A percentile compares a stretch with the other conserved stretches of the same genome.
Evolutionary conservation across 805 yeast species (phyloP).

Genomic region (Metschnikowia colocasiae): DNA sequence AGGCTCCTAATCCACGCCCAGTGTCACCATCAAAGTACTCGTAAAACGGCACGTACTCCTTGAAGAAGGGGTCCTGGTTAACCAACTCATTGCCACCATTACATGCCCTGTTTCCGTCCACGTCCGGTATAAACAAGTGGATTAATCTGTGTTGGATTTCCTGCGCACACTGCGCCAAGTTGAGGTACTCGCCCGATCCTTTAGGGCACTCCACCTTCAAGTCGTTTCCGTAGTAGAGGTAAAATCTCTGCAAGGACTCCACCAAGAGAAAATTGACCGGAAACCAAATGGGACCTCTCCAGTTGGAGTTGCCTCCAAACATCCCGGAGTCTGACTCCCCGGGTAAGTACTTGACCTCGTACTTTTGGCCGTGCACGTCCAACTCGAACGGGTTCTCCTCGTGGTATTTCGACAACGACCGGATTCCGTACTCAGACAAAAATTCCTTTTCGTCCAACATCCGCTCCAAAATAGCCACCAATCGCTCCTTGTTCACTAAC

Average conservation of each 20-base stretch:
- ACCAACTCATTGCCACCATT: conserved; percentile 60
- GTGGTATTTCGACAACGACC: conserved; percentile 85
- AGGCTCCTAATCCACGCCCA: conserved; percentile 89
- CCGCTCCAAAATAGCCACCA: conserved; percentile 67
- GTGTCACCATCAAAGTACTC: conserved; percentile 94
- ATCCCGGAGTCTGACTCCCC: conserved; percentile 91
- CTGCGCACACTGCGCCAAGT: conserved; percentile 87
- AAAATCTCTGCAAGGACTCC: conserved; percentile 83
- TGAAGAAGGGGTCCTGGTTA: conserved; percentile 64
- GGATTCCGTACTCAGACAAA: conserved; percentile 76
- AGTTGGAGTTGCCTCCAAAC: conserved; percentile 95
- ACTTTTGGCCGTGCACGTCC: conserved; percentile 74
- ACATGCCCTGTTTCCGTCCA: conserved; percentile 66
- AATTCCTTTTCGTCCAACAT: conserved; percentile 87
- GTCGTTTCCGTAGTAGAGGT: conserved; percentile 81
- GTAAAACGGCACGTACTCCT: conserved; percentile 71
- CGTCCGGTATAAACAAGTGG: conserved; percentile 67
- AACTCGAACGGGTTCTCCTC: conserved; percentile 79
- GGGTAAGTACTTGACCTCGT: conserved; percentile 69
- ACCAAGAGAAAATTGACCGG: conserved; percentile 83
- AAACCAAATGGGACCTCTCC: conserved; percentile 98
- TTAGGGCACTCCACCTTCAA: conserved; percentile 85
- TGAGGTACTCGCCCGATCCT: conserved; percentile 71
- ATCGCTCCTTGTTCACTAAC: conserved; percentile 74
- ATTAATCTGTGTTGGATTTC: conserved; percentile 84